Evolutionary conservation across 331 rosid genomes (phyloP).

Genomic region (Phaseolus coccineus): DNA sequence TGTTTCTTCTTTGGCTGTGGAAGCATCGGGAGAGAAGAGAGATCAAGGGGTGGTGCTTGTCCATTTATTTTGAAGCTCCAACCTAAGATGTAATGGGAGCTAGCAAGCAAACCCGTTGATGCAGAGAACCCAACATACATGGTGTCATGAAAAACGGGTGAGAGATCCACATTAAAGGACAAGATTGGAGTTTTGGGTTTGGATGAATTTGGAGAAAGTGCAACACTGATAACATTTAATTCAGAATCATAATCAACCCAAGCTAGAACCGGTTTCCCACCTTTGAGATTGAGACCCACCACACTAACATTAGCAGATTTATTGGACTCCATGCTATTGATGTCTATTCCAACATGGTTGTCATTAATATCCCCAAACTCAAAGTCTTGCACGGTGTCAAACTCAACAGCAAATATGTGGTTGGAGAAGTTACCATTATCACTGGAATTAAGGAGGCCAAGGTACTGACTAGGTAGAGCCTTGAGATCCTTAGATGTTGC

Average conservation of each 20-base stretch:
- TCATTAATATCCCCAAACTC: constrained; percentile 63
- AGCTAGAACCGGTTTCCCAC: constrained; percentile 62
- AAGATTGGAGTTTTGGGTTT: constrained; percentile 63
- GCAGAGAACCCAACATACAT: constrained; percentile 87
- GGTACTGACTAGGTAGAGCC: constrained; percentile 62
- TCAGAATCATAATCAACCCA: constrained; percentile 77
- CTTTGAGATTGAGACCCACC: constrained; percentile 49
- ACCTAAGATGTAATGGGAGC: constrained; percentile 75
- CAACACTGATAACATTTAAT: constrained; percentile 46
- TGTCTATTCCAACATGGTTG: constrained; percentile 71
- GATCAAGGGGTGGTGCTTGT: constrained; percentile 58
- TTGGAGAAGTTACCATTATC: constrained; percentile 56
- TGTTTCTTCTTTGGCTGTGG: constrained; percentile 58
- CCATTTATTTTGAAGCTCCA: constrained; percentile 80
- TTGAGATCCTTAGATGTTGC: constrained; percentile 52
- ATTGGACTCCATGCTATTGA: constrained; percentile 61
- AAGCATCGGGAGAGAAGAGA: constrained; percentile 61
- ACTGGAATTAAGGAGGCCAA: constrained; percentile 61
- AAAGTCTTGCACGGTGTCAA: constrained; percentile 67
- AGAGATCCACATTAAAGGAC: constrained; percentile 57
- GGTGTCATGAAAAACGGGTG: constrained; percentile 50
- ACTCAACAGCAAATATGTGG: constrained; percentile 72
- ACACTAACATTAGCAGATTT: constrained; percentile 48
- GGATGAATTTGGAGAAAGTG: constrained; percentile 60
- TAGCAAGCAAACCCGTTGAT: constrained; percentile 73